Evolutionary conservation across 23 red algal species (phyloP).

Genomic region (Rhodosorus marinus): DNA sequence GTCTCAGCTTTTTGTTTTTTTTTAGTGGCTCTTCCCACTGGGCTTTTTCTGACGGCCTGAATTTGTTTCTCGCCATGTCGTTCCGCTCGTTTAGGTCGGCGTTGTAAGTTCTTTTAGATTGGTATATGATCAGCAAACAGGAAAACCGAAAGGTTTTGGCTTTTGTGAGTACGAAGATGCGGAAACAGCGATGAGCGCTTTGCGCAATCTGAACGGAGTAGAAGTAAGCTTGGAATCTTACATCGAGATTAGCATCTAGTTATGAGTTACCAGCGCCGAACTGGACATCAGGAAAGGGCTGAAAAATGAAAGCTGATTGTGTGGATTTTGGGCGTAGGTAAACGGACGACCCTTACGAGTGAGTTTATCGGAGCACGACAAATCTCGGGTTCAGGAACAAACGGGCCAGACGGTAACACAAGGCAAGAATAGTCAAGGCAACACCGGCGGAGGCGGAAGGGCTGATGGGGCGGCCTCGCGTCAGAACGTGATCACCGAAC

Average conservation of each 20-base stretch:
- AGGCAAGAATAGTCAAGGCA: not conserved
- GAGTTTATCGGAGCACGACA: conserved; percentile 39
- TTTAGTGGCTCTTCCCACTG: too few relatives aligned
- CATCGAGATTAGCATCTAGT: not conserved
- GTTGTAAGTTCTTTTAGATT: conserved; percentile 68
- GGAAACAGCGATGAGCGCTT: conserved; percentile 76
- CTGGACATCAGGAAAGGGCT: too few relatives aligned
- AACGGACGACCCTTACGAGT: conserved; percentile 61
- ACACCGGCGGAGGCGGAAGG: conserved; percentile 2
- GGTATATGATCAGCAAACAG: conserved; percentile 77
- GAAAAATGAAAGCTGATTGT: too few relatives aligned
- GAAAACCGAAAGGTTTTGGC: conserved; percentile 81
- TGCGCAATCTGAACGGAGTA: conserved; percentile 79
- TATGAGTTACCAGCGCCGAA: conserved; percentile 1
- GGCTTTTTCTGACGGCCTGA: too few relatives aligned
- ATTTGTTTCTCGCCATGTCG: too few relatives aligned
- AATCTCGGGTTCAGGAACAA: conserved; percentile 1
- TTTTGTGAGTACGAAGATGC: conserved; percentile 96
- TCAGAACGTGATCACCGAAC: not conserved
- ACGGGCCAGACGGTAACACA: not conserved
- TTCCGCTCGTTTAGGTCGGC: too few relatives aligned
- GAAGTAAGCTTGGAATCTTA: too few relatives aligned
- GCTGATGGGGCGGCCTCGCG: not conserved
- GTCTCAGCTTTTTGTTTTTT: too few relatives aligned
- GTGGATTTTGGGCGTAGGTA: too few relatives aligned